Percentiles rank a stretch among this genome's conserved stretches.
phyloP scores from a whole-genome alignment of 1,284 basidiomycete genomes.

The Veloboletus limbatus region DNA sequence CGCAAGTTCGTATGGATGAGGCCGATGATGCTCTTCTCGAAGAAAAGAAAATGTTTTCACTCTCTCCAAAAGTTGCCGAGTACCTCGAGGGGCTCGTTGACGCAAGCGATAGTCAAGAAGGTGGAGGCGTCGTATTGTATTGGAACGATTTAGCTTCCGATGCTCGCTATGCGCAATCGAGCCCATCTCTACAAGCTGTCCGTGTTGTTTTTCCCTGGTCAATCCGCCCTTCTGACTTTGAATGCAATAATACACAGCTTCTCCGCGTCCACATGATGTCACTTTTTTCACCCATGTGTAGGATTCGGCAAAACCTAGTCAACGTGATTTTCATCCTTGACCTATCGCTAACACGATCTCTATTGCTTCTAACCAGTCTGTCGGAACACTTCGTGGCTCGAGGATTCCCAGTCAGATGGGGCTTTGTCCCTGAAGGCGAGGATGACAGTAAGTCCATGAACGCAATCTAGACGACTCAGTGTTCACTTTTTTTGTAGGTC shows the following conservation, averaged over 20 bases:
- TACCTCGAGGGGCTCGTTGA: slow-evolving; percentile 79
- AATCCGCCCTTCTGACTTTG: slow-evolving; percentile 1
- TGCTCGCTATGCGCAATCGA: slow-evolving; percentile 57
- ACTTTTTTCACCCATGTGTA: slow-evolving; percentile 71
- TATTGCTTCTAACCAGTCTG: slow-evolving; percentile 63
- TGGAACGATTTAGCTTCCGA: slow-evolving; percentile 92
- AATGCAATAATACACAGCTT: slow-evolving; percentile 43
- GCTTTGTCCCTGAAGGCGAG: slow-evolving; percentile 73
- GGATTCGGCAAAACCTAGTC: slow-evolving; percentile 65
- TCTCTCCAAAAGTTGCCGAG: slow-evolving; percentile 36
- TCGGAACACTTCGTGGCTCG: slow-evolving; percentile 70
- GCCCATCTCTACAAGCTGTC: slow-evolving; percentile 26
- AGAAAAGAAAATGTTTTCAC: slow-evolving; percentile 16
- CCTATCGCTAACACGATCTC: slow-evolving; percentile 57
- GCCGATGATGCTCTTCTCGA: slow-evolving; percentile 24
- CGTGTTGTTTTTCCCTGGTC: not conserved
- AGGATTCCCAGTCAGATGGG: slow-evolving; percentile 76
- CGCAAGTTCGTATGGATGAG: slow-evolving; percentile 5
- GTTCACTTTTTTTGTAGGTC: slow-evolving; percentile 40
- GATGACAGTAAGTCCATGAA: slow-evolving; percentile 47
- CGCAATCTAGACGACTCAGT: not conserved
- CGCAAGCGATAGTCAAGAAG: slow-evolving; percentile 83
- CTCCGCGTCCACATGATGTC: slow-evolving; percentile 74
- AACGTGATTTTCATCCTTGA: slow-evolving; percentile 82
- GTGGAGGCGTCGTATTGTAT: slow-evolving; percentile 73